Base-by-base conservation (phyloP, 1,139 yeast genomes). In the Pichia sp. region DNA sequence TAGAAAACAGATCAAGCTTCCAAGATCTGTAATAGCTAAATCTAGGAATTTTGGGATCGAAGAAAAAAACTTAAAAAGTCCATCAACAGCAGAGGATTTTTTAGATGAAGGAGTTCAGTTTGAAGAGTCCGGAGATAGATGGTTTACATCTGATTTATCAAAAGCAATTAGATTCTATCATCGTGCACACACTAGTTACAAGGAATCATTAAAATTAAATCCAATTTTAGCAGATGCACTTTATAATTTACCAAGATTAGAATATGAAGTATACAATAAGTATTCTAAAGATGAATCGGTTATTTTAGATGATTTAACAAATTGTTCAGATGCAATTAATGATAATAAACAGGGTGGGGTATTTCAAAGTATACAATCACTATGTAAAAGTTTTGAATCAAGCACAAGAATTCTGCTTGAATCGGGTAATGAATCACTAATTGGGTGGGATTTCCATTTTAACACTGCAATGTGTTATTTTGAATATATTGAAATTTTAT, bases 81-180 rank as follows among this genome's bases (percentile, higher is more conserved):
- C 76, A 3, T 58, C 64, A 11, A 72, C 77, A 0, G 69, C 72
- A 1, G 79, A 75, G 29, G 81, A 76, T n/a, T 71, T 59, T 42
- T 67, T 77, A n/a, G 78, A 75, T 43, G 67, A 69, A 52, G 84
- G 78, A 0, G 68, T 78, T 1, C 64, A 65, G 13, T 77, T 75
- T 48, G 84, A 80, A 60, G 83, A 79, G 56, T 74, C 76, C 13
- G 84, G 83, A 0, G 84, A 80, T 58, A 65, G 84, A 51, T 80
- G 84, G 84, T 64, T 76, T 22, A 74, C 79, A 0, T 77, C 83
- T 0, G 84, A 80, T 58, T 62, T 79, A 34, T 66, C 81, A 6
- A 80, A 80, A 58, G 74, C 79, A 1, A 64, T 80, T 39, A 62
- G 84, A 43, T 79, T 79, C 60, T 80, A 77, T 62, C 80, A 79